These are phyloP conservation scores for Tylopilus sp. DNA, from an alignment of 768 basidiomycete genomes.

Conservation along the genomic window DNA sequence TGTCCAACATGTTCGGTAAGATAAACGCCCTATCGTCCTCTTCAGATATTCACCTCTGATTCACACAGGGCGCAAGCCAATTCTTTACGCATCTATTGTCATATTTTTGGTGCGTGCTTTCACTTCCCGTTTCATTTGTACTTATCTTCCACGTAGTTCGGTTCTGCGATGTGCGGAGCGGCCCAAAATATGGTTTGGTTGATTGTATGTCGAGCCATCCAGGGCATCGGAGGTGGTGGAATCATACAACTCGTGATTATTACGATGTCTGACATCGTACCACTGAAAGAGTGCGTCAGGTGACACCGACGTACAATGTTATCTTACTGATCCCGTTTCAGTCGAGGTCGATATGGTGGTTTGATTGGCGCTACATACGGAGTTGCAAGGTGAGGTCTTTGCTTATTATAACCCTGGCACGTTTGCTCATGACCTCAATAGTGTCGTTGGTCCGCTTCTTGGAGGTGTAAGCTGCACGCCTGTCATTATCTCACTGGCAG, in stretches of 20 bases:
- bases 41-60: constrained; percentile 18
- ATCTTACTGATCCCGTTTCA: constrained; percentile 29
- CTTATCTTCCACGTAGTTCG: constrained; percentile 44
- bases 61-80: constrained; percentile 56
- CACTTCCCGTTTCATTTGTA: not conserved
- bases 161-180: constrained; percentile 78
- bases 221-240: constrained; percentile 82
- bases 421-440: constrained; percentile 14
- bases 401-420: not conserved
- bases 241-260: constrained; percentile 76
- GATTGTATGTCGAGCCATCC: constrained; percentile 70
- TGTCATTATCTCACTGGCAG: not conserved
- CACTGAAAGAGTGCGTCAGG: constrained; percentile 62
- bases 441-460: constrained; percentile 75
- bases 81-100: constrained; percentile 62
- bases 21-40: not conserved
- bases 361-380: constrained; percentile 79
- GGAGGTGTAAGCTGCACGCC: constrained; percentile 59
- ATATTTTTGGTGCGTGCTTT: constrained; percentile 57
- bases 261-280: constrained; percentile 79
- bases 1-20: constrained; percentile 56
- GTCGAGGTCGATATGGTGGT: constrained; percentile 78
- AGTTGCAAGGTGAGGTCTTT: constrained; percentile 41
- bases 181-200: constrained; percentile 80
- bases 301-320: not conserved